Evolutionary conservation across 805 yeast genomes (phyloP).

Genomic region (Cyberlindnera suaveolens): DNA sequence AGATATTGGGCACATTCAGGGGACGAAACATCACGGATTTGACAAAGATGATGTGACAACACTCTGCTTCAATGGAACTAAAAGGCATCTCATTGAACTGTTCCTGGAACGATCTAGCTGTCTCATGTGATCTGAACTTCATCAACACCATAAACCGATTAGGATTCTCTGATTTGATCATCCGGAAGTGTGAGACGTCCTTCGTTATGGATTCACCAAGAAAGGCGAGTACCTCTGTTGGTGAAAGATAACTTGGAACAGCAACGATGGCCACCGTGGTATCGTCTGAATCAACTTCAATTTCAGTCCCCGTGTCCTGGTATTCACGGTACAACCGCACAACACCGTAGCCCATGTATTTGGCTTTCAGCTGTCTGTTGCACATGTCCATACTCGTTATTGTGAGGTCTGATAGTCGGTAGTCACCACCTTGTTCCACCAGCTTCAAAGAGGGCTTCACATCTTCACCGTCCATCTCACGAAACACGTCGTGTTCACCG

Average conservation of each 20-base stretch:
- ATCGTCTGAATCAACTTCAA: conserved; percentile 42
- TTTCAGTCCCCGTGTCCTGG: conserved; percentile 23
- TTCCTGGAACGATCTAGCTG: conserved; percentile 60
- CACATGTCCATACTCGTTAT: conserved; percentile 21
- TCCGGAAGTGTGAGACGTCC: conserved; percentile 62
- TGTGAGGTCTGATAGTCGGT: conserved; percentile 29
- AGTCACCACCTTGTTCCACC: conserved; percentile 1
- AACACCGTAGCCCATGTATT: conserved; percentile 66
- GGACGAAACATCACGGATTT: conserved; percentile 30
- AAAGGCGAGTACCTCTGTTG: conserved; percentile 76
- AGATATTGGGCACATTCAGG: conserved; percentile 15
- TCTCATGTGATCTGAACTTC: conserved; percentile 53
- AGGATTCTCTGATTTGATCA: conserved; percentile 58
- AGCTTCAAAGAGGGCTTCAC: neutral
- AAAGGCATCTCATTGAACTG: conserved; percentile 67
- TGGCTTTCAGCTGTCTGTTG: conserved; percentile 33
- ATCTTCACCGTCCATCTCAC: neutral
- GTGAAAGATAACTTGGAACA: conserved; percentile 81
- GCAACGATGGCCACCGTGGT: conserved; percentile 77
- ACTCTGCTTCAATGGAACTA: conserved; percentile 85
- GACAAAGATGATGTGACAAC: conserved; percentile 72
- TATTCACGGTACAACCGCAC: conserved; percentile 58
- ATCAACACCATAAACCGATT: conserved; percentile 71
- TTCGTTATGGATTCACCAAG: conserved; percentile 57
- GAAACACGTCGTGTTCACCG: neutral